Evolutionary conservation across 2,329 filamentous ascomycete genomes (phyloP), one percentile per base, ranked within the genome.

Genomic region (Gliomastix tumulicola): DNA sequence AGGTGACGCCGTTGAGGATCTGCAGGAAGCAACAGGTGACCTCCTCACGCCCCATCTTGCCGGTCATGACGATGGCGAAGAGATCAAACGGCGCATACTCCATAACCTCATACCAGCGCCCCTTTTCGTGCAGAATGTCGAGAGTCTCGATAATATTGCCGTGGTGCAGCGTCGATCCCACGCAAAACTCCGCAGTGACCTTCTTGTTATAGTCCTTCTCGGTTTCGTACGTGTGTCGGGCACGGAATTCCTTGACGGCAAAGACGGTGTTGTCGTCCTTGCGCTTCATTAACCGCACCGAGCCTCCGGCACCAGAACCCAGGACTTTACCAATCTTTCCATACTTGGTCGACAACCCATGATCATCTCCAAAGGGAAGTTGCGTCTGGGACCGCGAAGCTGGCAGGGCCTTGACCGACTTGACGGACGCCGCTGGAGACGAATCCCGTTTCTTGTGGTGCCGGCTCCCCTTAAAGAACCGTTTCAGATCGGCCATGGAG

Each of bases 11-110:
- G 53, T 84, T 95, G 39, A 98, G 65, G 44, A 98, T 96, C 59
- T 98, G 92, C 46, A 97, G 68, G 51, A 95, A 97, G 42, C 82
- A 83, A 60, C 92, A 98, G 4, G 81, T 82, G 41, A 97, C 77
- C 58, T 98, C 92, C 49, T 94, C 84, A 41, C 88, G 80, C 28
- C 79, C 78, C 92, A 98, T 98, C 63, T 88, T 94, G 23, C 92
- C 92, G 0, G 92, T 97, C 92, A 98, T 98, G 47, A 98, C 92
- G 45, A 94, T 95, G 11, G 92, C 92, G 56, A 98, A 98, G 21
- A 98, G 73, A 57, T 98, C 92, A 53, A 73, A 98, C 0, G 92
- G 92, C 10, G 89, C 92, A 54, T 94, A 98, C 56, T 98, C 92
- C 92, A 98, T 98, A 30, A 98, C 92, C 54, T 97, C 90, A 53